phyloP scores from a whole-genome alignment of 768 basidiomycete species.

The Termitomyces sp. region DNA sequence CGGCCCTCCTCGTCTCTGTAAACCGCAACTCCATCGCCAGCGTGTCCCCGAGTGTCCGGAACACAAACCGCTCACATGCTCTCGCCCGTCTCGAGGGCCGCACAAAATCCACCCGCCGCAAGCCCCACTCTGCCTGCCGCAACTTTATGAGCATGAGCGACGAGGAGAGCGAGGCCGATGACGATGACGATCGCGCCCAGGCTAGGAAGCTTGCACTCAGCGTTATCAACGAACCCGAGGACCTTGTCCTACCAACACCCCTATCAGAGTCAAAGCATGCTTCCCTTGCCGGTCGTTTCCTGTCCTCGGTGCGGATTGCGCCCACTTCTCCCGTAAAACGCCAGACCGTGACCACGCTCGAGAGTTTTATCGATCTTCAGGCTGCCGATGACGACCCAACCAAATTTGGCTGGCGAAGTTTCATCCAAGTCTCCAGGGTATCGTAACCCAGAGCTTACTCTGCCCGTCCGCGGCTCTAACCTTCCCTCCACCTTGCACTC shows the following conservation, averaged over 20 bases:
- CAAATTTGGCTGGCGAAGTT: constrained; percentile 57
- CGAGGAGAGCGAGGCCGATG: constrained; percentile 47
- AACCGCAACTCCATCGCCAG: constrained; percentile 24
- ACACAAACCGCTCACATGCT: constrained; percentile 49
- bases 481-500: too few species aligned
- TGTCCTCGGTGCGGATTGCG: constrained; percentile 1
- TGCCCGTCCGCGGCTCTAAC: neutral
- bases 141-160: constrained; percentile 71
- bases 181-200: constrained; percentile 21
- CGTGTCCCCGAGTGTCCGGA: constrained; percentile 39
- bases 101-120: constrained; percentile 15
- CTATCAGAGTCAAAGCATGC: constrained; percentile 12
- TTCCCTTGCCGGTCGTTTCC: constrained; percentile 7
- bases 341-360: constrained; percentile 26
- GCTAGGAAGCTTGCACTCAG: constrained; percentile 8
- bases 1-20: constrained; percentile 16
- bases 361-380: constrained; percentile 61
- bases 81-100: constrained; percentile 63
- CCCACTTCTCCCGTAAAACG: constrained; percentile 10
- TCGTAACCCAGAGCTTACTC: too few species aligned
- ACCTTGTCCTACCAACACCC: constrained; percentile 27
- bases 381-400: constrained; percentile 29
- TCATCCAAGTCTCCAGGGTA: constrained; percentile 49
- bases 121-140: constrained; percentile 15
- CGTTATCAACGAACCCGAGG: constrained; percentile 29